Evolutionary conservation across 257 asterid species (phyloP).

Genomic region (Fraxinus americana): DNA sequence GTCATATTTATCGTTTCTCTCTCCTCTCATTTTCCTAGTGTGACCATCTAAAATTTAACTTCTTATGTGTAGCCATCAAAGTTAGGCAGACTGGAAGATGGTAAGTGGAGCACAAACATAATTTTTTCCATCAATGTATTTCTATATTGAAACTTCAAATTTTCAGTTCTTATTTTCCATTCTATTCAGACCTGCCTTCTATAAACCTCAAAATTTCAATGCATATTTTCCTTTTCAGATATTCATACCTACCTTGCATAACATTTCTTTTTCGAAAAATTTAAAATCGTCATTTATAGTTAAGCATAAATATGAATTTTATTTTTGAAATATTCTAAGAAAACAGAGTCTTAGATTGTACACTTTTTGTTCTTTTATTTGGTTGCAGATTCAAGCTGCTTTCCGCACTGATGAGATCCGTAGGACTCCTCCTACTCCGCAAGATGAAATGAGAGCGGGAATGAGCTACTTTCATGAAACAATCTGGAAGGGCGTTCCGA

Average conservation of each 20-base stretch:
- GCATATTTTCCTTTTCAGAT: neutral
- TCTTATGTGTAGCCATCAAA: neutral
- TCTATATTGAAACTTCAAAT: neutral
- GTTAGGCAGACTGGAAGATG: neutral
- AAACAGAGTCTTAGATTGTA: neutral
- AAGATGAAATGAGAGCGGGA: conserved; percentile 69
- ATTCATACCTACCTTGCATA: neutral
- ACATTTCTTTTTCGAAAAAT: neutral
- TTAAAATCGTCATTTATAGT: neutral
- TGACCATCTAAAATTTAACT: neutral
- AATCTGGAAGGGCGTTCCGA: conserved; percentile 62
- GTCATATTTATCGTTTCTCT: neutral
- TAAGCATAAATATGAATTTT: conserved; percentile 3
- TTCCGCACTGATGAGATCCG: conserved; percentile 65
- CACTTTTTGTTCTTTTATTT: neutral
- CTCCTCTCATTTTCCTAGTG: neutral
- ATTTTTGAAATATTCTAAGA: neutral
- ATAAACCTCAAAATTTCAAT: neutral
- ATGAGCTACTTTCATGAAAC: conserved; percentile 65
- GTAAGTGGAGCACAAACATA: neutral
- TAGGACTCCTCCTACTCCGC: conserved; percentile 57
- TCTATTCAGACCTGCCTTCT: neutral
- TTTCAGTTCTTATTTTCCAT: neutral
- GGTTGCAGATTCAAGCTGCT: conserved; percentile 58
- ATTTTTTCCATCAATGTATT: neutral